Conservation (phyloP, 2,329 filamentous ascomycete genomes). For the Talaromyces sp. region DNA sequence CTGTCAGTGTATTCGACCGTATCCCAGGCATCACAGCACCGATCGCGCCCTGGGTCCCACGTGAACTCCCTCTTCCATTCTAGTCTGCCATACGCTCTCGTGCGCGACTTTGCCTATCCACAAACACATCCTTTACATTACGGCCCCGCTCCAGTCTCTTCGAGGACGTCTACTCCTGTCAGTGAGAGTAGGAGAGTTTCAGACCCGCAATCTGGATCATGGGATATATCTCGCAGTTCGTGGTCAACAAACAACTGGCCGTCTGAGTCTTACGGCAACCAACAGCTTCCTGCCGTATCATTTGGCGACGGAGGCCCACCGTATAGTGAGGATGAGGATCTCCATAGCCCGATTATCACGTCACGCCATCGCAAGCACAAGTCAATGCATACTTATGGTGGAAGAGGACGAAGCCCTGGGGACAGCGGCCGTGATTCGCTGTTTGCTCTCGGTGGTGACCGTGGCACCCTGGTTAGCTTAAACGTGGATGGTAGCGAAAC, state of each 20-base stretch:
- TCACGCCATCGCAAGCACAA: conserved; percentile 83
- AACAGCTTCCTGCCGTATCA: conserved; percentile 74
- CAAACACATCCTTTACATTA: conserved; percentile 81
- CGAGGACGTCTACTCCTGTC: conserved; percentile 75
- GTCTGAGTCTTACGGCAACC: conserved; percentile 51
- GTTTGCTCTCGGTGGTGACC: conserved; percentile 50
- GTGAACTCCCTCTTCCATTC: conserved; percentile 80
- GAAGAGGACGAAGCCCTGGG: conserved; percentile 45
- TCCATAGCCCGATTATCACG: conserved; percentile 82
- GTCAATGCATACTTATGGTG: conserved; percentile 42
- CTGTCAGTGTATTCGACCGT: conserved; percentile 77
- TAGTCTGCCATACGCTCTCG: conserved; percentile 78
- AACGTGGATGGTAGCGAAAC: conserved; percentile 67
- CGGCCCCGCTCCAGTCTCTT: conserved; percentile 77
- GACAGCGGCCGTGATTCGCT: conserved; percentile 34
- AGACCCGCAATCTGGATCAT: conserved; percentile 67
- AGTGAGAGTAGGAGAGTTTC: conserved; percentile 78
- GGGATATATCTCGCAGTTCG: conserved; percentile 61
- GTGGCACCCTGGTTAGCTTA: conserved; percentile 62
- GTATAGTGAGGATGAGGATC: conserved; percentile 92
- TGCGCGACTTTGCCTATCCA: conserved; percentile 94
- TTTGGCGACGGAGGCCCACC: conserved; percentile 78
- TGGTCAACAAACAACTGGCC: conserved; percentile 50
- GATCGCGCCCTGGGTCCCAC: conserved; percentile 75
- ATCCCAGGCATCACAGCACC: conserved; percentile 51